phyloP scores from a whole-genome alignment of 2,329 filamentous ascomycete genomes.

The Fusarium austroafricanum region DNA sequence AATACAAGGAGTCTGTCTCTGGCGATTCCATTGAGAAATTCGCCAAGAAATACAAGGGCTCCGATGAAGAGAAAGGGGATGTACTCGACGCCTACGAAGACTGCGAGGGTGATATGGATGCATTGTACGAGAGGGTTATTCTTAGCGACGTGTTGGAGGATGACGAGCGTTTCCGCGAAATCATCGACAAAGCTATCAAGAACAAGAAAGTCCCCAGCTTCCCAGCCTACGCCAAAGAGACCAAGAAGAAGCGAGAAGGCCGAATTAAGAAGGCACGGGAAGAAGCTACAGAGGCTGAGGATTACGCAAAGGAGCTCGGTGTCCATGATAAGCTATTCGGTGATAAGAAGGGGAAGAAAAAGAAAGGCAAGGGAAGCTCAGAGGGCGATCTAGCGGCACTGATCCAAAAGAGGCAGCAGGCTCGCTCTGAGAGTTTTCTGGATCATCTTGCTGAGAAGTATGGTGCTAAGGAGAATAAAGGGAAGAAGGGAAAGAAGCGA shows the following conservation, averaged over 20 bases:
- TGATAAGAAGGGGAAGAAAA: constrained; percentile 59
- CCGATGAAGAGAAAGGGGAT: constrained; percentile 85
- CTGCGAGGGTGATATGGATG: constrained; percentile 78
- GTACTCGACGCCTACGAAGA: constrained; percentile 80
- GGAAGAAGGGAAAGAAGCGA: constrained; percentile 65
- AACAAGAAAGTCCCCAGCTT: constrained; percentile 74
- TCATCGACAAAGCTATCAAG: constrained; percentile 85
- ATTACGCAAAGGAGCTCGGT: constrained; percentile 79
- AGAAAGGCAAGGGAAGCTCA: constrained; percentile 56
- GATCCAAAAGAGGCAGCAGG: constrained; percentile 77
- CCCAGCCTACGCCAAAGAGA: constrained; percentile 78
- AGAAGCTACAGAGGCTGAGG: constrained; percentile 79
- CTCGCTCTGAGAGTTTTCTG: constrained; percentile 70
- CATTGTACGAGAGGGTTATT: constrained; percentile 86
- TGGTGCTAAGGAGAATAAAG: constrained; percentile 55
- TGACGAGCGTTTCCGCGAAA: constrained; percentile 82
- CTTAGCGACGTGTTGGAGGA: constrained; percentile 85
- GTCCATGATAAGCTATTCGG: constrained; percentile 77
- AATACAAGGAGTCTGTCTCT: constrained; percentile 82
- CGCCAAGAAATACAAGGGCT: constrained; percentile 81
- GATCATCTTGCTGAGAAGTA: constrained; percentile 84
- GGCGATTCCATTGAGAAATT: constrained; percentile 80
- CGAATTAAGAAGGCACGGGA: constrained; percentile 71
- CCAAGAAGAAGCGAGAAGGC: constrained; percentile 69
- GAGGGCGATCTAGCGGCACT: constrained; percentile 75